Base-by-base conservation (phyloP, 1,284 basidiomycete genomes). In the Neonothopanus nambi region DNA sequence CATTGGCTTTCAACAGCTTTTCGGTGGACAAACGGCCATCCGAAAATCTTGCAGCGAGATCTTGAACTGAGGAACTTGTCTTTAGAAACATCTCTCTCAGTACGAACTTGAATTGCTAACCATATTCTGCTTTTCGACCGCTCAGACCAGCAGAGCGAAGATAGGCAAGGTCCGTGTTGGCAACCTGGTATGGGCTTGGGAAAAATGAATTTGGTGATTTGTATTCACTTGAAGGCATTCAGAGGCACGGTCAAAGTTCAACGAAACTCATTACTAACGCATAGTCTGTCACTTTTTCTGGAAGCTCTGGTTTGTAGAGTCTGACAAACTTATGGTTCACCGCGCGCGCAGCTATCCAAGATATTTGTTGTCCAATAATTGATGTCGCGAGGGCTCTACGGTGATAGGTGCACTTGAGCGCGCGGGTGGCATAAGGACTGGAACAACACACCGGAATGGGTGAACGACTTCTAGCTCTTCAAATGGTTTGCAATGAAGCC, bases 341-440 rank as follows among this genome's bases (percentile, higher is more conserved):
- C 4, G 91, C 86, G 36, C 89, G 78, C 0, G 95, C 95, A 3
- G 94, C 94, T 28, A 89, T 71, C 91, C 91, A 95, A 0, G 90
- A 93, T 38, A 98, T 94, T 69, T 98, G 93, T 69, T 95, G 93
- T 0, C 87, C 90, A 49, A 92, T 70, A 55, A 93, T 91, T 30
- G 83, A 86, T 2, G 79, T 82, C 30, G 81, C 79, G 17, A 93
- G 74, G 1, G 86, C 82, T 43, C 82, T 83, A 40, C 59, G 63
- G 65, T 28, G 3, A 47, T 17, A 45, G 44, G 17, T 20, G 15
- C 21, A 21, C 5, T 36, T 37, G 28, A 17, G 20, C 18, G 11
- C 15, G 17, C 43, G 11, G 18, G 41, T 4, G 18, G 18, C 20
- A 5, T n/a, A 38, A 50, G 35, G 52, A 33, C 23, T 3, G 21